A percentile compares a stretch with the other conserved stretches of the same genome.
Conservation (phyloP, 345 rosid species). For the Camelina neglecta region DNA sequence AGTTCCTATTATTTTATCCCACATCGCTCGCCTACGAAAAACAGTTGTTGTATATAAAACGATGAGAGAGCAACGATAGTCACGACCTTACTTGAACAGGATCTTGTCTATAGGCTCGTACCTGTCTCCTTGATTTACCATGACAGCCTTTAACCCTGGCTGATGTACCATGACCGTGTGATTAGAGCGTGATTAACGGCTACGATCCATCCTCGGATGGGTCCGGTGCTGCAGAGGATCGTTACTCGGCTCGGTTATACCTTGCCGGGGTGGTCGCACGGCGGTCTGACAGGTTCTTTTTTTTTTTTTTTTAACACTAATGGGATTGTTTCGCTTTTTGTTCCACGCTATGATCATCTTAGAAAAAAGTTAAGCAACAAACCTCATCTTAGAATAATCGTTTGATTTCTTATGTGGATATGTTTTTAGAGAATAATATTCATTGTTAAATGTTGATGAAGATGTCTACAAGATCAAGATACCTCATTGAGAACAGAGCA, state of each 20-base stretch:
- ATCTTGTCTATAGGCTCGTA: slow-evolving; percentile 25
- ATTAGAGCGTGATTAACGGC: slow-evolving; percentile 1
- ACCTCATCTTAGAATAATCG: no score
- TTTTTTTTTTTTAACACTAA: background rate
- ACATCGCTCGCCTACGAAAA: background rate
- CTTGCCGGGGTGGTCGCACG: slow-evolving; percentile 1
- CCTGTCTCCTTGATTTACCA: background rate
- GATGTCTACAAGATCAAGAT: no score
- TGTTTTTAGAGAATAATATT: no score
- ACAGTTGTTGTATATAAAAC: background rate
- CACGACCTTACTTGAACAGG: slow-evolving; percentile 24
- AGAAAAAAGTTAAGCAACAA: no score
- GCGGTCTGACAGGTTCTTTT: slow-evolving; percentile 2
- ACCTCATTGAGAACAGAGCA: no score
- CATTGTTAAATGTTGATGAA: no score
- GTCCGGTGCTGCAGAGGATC: slow-evolving; percentile 13
- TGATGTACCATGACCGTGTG: background rate
- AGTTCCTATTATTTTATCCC: background rate
- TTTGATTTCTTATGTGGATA: no score
- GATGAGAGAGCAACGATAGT: rapidly evolving
- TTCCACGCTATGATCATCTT: no score
- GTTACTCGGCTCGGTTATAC: slow-evolving; percentile 13
- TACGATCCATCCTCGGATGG: background rate
- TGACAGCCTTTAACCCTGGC: slow-evolving; percentile 11
- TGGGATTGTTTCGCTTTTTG: no score